Percentiles rank a stretch among this genome's conserved stretches.
Evolutionary conservation across 2,329 filamentous ascomycete genomes (phyloP).

Genomic region (Colletotrichum phormii): DNA sequence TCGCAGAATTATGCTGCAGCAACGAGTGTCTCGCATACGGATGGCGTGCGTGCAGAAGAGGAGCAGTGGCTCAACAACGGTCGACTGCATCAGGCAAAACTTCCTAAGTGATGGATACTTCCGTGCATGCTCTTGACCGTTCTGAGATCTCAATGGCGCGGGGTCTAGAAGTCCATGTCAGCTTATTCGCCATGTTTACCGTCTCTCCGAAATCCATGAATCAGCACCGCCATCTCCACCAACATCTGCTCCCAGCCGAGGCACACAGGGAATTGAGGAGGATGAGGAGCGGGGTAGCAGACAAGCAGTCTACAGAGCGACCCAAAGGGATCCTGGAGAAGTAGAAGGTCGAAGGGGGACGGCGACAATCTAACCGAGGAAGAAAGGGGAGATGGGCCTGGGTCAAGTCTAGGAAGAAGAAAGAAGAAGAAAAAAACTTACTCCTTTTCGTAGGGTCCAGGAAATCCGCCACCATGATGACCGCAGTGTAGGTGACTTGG

Average conservation of each 20-base stretch:
- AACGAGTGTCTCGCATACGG: conserved; percentile 88
- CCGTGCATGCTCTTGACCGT: conserved; percentile 44
- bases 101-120: conserved; percentile 75
- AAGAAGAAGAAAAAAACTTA: conserved; percentile 50
- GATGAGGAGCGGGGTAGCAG: not conserved
- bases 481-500: conserved; percentile 91
- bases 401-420: not conserved
- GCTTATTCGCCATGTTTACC: not conserved
- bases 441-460: conserved; percentile 79
- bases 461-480: conserved; percentile 90
- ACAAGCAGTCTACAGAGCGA: not conserved
- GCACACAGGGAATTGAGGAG: not conserved
- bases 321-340: not conserved
- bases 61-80: conserved; percentile 87
- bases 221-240: not conserved
- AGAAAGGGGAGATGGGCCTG: not conserved
- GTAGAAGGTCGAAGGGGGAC: not conserved
- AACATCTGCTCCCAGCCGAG: not conserved
- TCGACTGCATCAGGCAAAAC: conserved; percentile 83
- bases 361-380: not conserved
- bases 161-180: conserved; percentile 44
- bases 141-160: conserved; percentile 43
- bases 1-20: conserved; percentile 85
- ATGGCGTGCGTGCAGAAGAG: conserved; percentile 93
- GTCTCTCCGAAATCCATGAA: not conserved